Evolutionary conservation across 2,329 filamentous ascomycete genomes (phyloP), one percentile per base, ranked within the genome.

Genomic region (Thielaviopsis punctulata): DNA sequence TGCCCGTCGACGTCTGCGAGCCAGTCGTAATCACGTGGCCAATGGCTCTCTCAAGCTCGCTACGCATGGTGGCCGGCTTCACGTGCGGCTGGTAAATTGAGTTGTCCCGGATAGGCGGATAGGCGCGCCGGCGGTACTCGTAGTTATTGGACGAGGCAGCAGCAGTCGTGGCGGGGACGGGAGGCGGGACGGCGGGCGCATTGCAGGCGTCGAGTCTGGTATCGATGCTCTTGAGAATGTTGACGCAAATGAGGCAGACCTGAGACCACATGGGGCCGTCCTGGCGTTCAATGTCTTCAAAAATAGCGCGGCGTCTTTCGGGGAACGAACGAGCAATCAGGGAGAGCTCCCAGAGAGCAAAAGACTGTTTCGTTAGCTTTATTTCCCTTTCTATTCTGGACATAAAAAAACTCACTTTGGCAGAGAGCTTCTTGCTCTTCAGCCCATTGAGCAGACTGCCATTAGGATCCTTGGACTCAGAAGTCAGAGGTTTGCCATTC

Each of bases 261-360:
- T 95, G 87, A 8, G 80, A 79, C 86, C 87, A 95, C 58, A 85
- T 82, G 1, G 86, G 76, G 0, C 84, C 86, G 45, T 82, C 84
- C 51, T 79, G 78, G 55, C 88, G 83, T 59, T 94, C 86, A 56
- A 95, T 85, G 59, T 96, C 90, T 54, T 81, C 79, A 65, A 86
- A 95, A 52, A 96, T 86, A 19, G 79, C 77, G 64, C 83, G 85
- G 50, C 90, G 78, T 30, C 88, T 80, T n/a, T 79, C 73, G 15
- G 81, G 73, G 57, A 84, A 89, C 51, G 79, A 75, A 53, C 83
- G 76, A 36, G 85, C 81, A 59, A 95, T 94, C 52, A 86, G 73
- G 25, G 80, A 79, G 24, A 95, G 71, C 62, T 96, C 90, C 89
- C 89, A 95, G 65, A 94, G 84, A 15, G 90, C 89, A 64, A 93